A percentile compares a stretch with the other conserved stretches of the same genome.
phyloP scores from a whole-genome alignment of 176 grass and related monocot genomes.

The Avena sativa region DNA sequence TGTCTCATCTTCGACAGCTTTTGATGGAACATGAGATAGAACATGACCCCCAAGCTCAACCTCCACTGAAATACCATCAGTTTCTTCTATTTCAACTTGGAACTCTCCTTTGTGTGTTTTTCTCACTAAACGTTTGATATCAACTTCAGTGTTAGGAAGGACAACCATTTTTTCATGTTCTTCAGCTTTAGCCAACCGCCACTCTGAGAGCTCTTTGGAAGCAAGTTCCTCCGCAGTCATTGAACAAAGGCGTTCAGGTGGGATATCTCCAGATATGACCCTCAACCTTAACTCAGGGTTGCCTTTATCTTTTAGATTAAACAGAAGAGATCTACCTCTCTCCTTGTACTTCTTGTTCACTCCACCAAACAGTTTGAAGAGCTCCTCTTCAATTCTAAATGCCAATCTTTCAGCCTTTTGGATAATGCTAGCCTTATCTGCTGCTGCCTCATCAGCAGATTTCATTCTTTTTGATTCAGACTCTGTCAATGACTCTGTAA shows the following conservation, averaged over 20 bases:
- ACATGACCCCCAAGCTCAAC: slow-evolving; percentile 80
- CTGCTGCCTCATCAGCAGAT: slow-evolving; percentile 34
- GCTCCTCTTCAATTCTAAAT: slow-evolving; percentile 85
- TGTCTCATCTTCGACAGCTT: slow-evolving; percentile 46
- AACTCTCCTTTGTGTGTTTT: slow-evolving; percentile 99
- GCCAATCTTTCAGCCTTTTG: slow-evolving; percentile 72
- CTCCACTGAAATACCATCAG: slow-evolving; percentile 70
- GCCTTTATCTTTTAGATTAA: slow-evolving; percentile 93
- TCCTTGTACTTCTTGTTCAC: slow-evolving; percentile 99
- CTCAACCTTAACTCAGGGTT: slow-evolving; percentile 87
- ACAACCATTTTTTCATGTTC: slow-evolving; percentile 87
- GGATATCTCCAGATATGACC: slow-evolving; percentile 87
- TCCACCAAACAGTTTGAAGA: slow-evolving; percentile 85
- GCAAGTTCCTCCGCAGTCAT: slow-evolving; percentile 94
- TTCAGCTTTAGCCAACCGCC: slow-evolving; percentile 94
- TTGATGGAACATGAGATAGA: slow-evolving; percentile 48
- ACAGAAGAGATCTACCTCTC: slow-evolving; percentile 90
- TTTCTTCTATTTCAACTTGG: slow-evolving; percentile 87
- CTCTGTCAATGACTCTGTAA: slow-evolving; percentile 31
- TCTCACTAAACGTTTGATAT: slow-evolving; percentile 78
- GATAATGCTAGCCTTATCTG: slow-evolving; percentile 30
- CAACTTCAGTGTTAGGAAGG: slow-evolving; percentile 74
- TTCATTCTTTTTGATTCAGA: slow-evolving; percentile 68
- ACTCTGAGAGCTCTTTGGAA: slow-evolving; percentile 91
- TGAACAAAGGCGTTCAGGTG: slow-evolving; percentile 79